Base-by-base conservation (phyloP, 495 filamentous ascomycete genomes). In the Xylaria grammica region DNA sequence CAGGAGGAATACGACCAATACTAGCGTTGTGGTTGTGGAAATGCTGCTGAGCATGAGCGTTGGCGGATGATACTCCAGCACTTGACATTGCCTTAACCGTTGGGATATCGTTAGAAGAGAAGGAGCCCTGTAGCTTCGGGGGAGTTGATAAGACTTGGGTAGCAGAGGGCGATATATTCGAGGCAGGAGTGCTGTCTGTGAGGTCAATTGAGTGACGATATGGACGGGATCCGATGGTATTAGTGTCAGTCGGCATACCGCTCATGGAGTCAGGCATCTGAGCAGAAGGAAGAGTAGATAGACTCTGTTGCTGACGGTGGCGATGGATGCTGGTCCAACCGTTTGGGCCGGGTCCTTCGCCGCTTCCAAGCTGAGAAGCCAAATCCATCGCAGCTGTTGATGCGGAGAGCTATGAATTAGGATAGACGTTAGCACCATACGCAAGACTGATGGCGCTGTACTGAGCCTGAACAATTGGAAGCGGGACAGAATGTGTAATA, bases 61-160 rank as follows among this genome's bases (percentile, higher is more conserved):
- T 86, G 42, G 69, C 77, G 0, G 70, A 68, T 4, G 66, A 66
- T 19, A 62, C 51, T 26, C 57, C 65, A 22, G 74, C 63, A 53
- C 75, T 74, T 20, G 78, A 74, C 15, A 76, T 56, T 62, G 61
- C 70, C 81, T 93, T 95, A 67, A 92, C 80, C 1, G 93, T 96
- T n/a, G 94, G 91, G 4, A 97, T 79, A 69, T 97, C 95, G 73
- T 89, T 91, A 22, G 93, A 89, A 2, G 95, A 97, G 77, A 91
- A 97, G 2, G 94, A 97, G 3, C 90, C 87, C 75, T 93, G 90
- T 38, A 96, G 75, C 79, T 87, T 94, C 65, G 82, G 89, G 63
- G 78, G 87, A 72, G 81, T 85, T 62, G 78, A 81, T 73, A 82
- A 75, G 40, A 71, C 70, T 48, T 83, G 78, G 60, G 49, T 75